Evolutionary conservation across 495 filamentous ascomycete species (phyloP), one percentile per base, ranked within the genome.

Genomic region (Lichenothelia convexa): DNA sequence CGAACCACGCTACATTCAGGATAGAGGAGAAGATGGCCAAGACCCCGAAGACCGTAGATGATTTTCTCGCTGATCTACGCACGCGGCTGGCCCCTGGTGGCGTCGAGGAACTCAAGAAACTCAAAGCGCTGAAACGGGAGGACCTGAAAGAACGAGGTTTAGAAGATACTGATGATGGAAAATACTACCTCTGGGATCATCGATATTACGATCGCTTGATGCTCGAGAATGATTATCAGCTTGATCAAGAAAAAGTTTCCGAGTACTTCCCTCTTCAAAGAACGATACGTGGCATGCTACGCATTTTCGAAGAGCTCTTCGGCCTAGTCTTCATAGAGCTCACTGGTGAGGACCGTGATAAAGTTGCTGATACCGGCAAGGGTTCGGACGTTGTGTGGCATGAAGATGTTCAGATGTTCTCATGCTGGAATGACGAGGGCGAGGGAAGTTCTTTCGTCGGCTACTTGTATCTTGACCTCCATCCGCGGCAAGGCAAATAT

Each of bases 11-110:
- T 21, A 71, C 82, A 16, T 86, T 93, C 65, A 67, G 71, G 21
- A 80, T 97, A 31, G 87, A 93, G 55, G 80, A 89, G 41, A 94
- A 93, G 69, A 97, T 97, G 91, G 85, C 85, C 38, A 94, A 95
- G 66, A 78, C 73, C 0, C 74, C 85, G 0, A 71, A 82, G 58
- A 83, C 77, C 0, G 91, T 97, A 0, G 62, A 85, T 47, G 69
- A 71, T 36, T 94, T 97, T 57, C 56, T 97, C 15, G 71, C 65
- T 5, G 87, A 92, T 55, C 62, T 97, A 45, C 73, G 82, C 39
- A 56, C 58, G 8, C 70, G 79, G 30, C 61, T 97, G 34, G 68
- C 74, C 1, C 67, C 77, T 12, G 87, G 85, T 18, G 89, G 87
- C 12, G 54, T 63, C 46, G 71, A 77, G 52, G 89, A 97, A 56